These are phyloP conservation scores for Fusarium hostae DNA, from an alignment of 2,329 filamentous ascomycete species.

Conservation along the genomic window DNA sequence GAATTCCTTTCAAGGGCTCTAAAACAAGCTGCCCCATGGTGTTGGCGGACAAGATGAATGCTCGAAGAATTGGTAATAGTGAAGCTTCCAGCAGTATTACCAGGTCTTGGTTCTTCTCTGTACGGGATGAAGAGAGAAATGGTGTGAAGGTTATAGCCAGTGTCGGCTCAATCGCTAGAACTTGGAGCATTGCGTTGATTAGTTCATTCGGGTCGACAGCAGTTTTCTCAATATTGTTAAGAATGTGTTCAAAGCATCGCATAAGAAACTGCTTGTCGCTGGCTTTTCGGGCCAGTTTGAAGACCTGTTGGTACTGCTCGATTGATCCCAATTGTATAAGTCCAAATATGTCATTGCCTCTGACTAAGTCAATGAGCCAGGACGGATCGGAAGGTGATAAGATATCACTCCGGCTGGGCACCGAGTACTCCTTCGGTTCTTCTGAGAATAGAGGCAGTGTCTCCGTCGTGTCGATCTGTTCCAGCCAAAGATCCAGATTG, in stretches of 20 bases:
- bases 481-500: background rate
- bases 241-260: background rate
- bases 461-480: background rate
- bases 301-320: background rate
- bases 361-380: background rate
- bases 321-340: background rate
- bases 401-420: fast-evolving
- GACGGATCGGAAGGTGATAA: background rate
- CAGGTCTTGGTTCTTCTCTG: fast-evolving
- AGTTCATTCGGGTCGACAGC: fast-evolving
- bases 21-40: slow-evolving; percentile 11
- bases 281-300: background rate
- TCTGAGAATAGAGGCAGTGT: background rate
- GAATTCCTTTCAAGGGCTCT: slow-evolving; percentile 8
- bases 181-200: background rate
- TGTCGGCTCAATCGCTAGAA: background rate
- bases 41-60: slow-evolving; percentile 5
- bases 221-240: background rate
- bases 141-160: background rate
- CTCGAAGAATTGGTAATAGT: background rate
- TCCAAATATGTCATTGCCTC: background rate
- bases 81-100: background rate
- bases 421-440: background rate
- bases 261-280: background rate
- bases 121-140: background rate